Evolutionary conservation across 495 filamentous ascomycete genomes (phyloP).

Genomic region (Staphylotrichum tortipilum): DNA sequence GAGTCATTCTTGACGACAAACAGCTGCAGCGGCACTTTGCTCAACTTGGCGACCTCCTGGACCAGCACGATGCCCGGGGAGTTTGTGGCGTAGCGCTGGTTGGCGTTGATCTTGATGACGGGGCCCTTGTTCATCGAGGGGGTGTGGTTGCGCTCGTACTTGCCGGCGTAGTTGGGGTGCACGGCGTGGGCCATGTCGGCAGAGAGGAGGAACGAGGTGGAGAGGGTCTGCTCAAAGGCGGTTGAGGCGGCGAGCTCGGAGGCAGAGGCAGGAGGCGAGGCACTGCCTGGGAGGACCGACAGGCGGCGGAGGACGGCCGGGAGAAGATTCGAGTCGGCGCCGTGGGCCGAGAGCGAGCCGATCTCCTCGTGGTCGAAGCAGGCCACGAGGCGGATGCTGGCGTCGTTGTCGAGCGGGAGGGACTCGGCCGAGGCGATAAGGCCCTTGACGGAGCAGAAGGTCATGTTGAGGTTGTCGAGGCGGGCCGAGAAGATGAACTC

Average conservation of each 20-base stretch:
- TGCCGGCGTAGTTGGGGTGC: constrained; percentile 84
- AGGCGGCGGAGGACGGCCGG: constrained; percentile 83
- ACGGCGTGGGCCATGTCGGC: constrained; percentile 97
- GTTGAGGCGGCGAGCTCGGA: constrained; percentile 49
- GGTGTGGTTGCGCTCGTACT: constrained; percentile 84
- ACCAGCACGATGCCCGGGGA: constrained; percentile 88
- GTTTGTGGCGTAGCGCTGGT: constrained; percentile 92
- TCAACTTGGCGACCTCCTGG: constrained; percentile 66
- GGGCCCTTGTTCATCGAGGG: constrained; percentile 94
- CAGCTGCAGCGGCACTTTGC: constrained; percentile 76
- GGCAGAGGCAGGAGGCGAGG: constrained; percentile 29
- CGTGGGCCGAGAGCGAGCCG: constrained; percentile 82
- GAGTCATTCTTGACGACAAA: constrained; percentile 96
- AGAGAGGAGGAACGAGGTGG: constrained; percentile 88
- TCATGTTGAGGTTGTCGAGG: constrained; percentile 92
- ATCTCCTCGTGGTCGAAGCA: constrained; percentile 98
- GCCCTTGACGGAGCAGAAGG: constrained; percentile 74
- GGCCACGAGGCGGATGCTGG: constrained; percentile 76
- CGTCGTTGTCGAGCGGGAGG: constrained; percentile 59
- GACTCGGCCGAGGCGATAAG: constrained; percentile 69
- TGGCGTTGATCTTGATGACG: constrained; percentile 97
- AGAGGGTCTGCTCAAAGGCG: constrained; percentile 86
- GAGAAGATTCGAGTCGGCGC: constrained; percentile 85
- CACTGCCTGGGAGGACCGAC: constrained; percentile 58
- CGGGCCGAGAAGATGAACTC: constrained; percentile 92